Conservation (phyloP, 176 grass and related monocot species). For the Oryza coarctata region DNA sequence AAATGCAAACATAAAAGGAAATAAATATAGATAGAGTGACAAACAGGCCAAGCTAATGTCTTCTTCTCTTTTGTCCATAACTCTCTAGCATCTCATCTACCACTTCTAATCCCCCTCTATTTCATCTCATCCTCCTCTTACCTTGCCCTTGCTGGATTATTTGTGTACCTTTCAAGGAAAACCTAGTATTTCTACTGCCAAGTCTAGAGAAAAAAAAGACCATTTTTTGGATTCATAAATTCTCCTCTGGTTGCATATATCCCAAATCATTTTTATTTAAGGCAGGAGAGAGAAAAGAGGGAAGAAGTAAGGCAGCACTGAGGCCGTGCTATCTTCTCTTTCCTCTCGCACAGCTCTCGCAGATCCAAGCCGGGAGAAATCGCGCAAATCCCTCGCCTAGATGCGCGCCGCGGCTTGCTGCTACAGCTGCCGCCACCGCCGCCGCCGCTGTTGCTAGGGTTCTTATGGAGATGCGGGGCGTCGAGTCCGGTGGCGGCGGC, state of each 20-base stretch:
- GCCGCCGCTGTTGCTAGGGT: slow-evolving; percentile 26
- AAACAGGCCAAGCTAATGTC: slow-evolving; percentile 31
- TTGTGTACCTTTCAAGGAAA: background rate
- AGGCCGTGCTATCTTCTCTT: slow-evolving; percentile 35
- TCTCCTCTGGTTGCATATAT: slow-evolving; percentile 28
- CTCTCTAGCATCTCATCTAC: slow-evolving; percentile 12
- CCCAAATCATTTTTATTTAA: slow-evolving; percentile 38
- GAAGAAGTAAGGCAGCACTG: slow-evolving; percentile 29
- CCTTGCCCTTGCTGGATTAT: background rate
- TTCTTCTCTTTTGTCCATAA: background rate
- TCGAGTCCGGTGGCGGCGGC: slow-evolving; percentile 35
- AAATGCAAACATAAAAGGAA: background rate
- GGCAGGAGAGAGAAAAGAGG: slow-evolving; percentile 15
- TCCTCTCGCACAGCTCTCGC: slow-evolving; percentile 23
- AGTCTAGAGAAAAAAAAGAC: background rate
- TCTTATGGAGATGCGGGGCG: slow-evolving; percentile 37
- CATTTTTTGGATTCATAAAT: slow-evolving; percentile 24
- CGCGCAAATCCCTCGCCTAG: slow-evolving; percentile 20
- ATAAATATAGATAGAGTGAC: slow-evolving; percentile 24
- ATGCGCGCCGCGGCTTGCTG: slow-evolving; percentile 33
- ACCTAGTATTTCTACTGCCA: background rate
- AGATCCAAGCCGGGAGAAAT: slow-evolving; percentile 51
- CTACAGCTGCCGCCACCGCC: background rate
- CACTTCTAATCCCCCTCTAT: background rate
- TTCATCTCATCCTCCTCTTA: background rate